phyloP scores from a whole-genome alignment of 257 asterid genomes.

The Eustoma russellianum region DNA sequence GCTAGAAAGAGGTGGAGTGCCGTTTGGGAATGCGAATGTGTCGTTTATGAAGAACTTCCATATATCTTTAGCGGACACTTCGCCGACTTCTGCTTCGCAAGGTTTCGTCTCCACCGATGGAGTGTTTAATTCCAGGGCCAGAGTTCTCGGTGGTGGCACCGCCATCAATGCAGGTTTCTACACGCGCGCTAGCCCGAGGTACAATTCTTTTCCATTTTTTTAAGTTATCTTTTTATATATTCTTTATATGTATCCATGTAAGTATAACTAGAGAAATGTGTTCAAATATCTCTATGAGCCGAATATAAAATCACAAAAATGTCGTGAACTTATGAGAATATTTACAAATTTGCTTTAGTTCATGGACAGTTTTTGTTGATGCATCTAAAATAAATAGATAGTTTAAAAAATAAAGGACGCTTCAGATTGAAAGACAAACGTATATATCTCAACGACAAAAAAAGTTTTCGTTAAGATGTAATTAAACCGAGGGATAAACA shows the following conservation, averaged over 20 bases:
- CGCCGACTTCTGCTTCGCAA: slow-evolving; percentile 73
- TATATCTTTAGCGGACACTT: slow-evolving; percentile 60
- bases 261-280: too few relatives aligned
- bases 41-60: slow-evolving; percentile 77
- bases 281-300: neutral
- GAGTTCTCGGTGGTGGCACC: slow-evolving; percentile 85
- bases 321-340: too few relatives aligned
- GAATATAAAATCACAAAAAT: neutral
- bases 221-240: neutral
- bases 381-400: too few relatives aligned
- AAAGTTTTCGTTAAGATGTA: too few relatives aligned
- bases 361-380: too few relatives aligned
- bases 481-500: too few relatives aligned
- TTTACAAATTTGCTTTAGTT: too few relatives aligned
- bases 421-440: too few relatives aligned
- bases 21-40: slow-evolving; percentile 67
- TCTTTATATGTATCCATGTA: too few relatives aligned
- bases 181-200: slow-evolving; percentile 84
- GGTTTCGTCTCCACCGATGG: slow-evolving; percentile 81
- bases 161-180: slow-evolving; percentile 83
- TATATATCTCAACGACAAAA: too few relatives aligned
- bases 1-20: slow-evolving; percentile 84
- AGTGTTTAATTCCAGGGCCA: slow-evolving; percentile 68
- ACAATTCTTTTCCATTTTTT: slow-evolving; percentile 9
- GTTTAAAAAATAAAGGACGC: too few relatives aligned